Evolutionary conservation across 2,329 filamentous ascomycete genomes (phyloP).

Genomic region (Fusarium goolgardi): DNA sequence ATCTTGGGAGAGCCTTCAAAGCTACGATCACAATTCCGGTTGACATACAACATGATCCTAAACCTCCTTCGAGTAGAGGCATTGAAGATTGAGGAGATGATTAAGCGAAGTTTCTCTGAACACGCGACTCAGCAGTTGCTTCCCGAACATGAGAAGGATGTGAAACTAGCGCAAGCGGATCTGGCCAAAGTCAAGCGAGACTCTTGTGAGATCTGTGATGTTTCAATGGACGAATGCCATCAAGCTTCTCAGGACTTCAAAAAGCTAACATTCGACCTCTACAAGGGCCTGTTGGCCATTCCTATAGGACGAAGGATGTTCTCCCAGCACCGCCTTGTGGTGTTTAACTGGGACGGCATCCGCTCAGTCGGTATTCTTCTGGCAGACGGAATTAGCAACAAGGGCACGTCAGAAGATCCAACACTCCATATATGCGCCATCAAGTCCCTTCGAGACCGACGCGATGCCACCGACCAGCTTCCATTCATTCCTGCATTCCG

Average conservation of each 20-base stretch:
- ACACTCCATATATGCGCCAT: conserved; percentile 84
- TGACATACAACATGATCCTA: conserved; percentile 99
- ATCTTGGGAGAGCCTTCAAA: conserved; percentile 96
- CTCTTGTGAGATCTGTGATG: conserved; percentile 82
- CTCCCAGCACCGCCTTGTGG: conserved; percentile 77
- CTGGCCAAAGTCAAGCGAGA: conserved; percentile 90
- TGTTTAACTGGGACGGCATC: conserved; percentile 86
- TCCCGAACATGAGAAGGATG: conserved; percentile 94
- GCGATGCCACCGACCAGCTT: conserved; percentile 85
- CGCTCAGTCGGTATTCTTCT: conserved; percentile 85
- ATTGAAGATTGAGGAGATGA: conserved; percentile 99
- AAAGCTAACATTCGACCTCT: conserved; percentile 82
- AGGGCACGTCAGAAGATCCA: conserved; percentile 67
- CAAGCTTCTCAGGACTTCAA: conserved; percentile 83
- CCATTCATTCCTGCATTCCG: conserved; percentile 83
- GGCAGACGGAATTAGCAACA: conserved; percentile 76
- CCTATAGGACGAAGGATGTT: conserved; percentile 86
- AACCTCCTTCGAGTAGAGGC: conserved; percentile 95
- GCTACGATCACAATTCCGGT: conserved; percentile 91
- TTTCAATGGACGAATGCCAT: conserved; percentile 83
- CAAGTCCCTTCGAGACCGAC: conserved; percentile 72
- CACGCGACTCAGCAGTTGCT: conserved; percentile 95
- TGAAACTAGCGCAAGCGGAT: conserved; percentile 91
- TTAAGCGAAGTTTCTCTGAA: conserved; percentile 98
- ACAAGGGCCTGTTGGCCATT: conserved; percentile 80